These are phyloP conservation scores for Geranomyces michiganensis DNA, from an alignment of 192 early-diverging fungal species.

Conservation along the genomic window DNA sequence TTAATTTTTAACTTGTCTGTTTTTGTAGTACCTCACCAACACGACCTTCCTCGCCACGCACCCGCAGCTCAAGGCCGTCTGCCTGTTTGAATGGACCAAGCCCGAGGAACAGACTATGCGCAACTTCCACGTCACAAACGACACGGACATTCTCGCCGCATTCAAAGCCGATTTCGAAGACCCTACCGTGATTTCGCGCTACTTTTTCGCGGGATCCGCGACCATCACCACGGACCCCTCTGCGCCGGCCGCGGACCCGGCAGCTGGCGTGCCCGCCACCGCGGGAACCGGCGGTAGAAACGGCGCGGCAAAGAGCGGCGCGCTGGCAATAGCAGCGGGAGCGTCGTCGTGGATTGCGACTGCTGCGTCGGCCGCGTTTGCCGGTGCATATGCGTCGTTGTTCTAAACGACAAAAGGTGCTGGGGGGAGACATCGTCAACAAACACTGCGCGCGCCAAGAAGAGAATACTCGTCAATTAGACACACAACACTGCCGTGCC, in stretches of 20 bases:
- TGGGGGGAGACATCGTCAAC: too few species aligned
- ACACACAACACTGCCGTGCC: too few species aligned
- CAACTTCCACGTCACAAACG: slow-evolving; percentile 40
- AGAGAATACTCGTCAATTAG: too few species aligned
- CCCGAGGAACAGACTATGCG: slow-evolving; percentile 35
- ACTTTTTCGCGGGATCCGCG: slow-evolving; percentile 22
- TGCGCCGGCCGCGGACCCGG: neutral
- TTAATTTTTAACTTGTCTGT: neutral
- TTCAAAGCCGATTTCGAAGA: slow-evolving; percentile 38
- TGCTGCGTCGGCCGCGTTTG: too few species aligned
- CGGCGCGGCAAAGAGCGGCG: neutral
- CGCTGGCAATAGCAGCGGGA: too few species aligned
- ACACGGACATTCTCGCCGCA: slow-evolving; percentile 29
- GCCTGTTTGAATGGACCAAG: slow-evolving; percentile 45
- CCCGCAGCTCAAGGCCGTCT: slow-evolving; percentile 44
- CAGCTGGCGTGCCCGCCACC: neutral
- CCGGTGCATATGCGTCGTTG: too few species aligned
- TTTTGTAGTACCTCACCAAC: slow-evolving; percentile 38
- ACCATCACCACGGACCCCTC: slow-evolving; percentile 8
- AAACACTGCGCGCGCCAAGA: too few species aligned
- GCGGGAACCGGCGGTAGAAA: neutral
- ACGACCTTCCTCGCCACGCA: slow-evolving; percentile 34
- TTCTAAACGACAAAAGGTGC: too few species aligned
- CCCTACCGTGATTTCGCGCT: slow-evolving; percentile 12
- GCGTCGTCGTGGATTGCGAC: too few species aligned